Evolutionary conservation across 78 protist species (phyloP), one percentile per base, ranked within the genome.

Genomic region (Emiliania huxleyi): DNA sequence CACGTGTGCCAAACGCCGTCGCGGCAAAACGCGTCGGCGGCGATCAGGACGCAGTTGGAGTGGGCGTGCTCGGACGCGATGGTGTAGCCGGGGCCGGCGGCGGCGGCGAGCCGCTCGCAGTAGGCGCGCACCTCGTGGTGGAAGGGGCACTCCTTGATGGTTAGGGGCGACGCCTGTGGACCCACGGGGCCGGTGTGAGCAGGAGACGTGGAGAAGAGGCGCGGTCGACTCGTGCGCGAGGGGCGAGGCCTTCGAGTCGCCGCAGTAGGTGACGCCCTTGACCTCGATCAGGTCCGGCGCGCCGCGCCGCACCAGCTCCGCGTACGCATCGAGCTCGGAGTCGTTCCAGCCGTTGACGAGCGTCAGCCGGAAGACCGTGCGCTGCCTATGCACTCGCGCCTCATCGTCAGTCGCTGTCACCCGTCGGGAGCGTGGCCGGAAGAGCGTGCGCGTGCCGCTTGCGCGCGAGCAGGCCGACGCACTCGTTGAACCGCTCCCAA

Each of bases 351-450:
- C 94, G 55, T 96, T 92, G 52, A 98, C 95, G 22, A 96, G 49
- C 4, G 99, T 98, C 52, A 98, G 90, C 23, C 99, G 94, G 92
- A 96, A 95, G 79, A 96, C 98, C 2, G 98, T 96, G 26, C 99
- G 95, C 91, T 92, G 95, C 45, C 52, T 40, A n/a, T n/a, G n/a
- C n/a, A n/a, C n/a, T n/a, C n/a, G n/a, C n/a, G n/a, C n/a, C n/a
- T n/a, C n/a, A n/a, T n/a, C n/a, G n/a, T n/a, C n/a, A n/a, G n/a
- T n/a, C n/a, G n/a, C n/a, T n/a, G n/a, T n/a, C n/a, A n/a, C n/a
- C n/a, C n/a, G n/a, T n/a, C n/a, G n/a, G n/a, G n/a, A n/a, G n/a
- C n/a, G n/a, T n/a, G n/a, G n/a, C n/a, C n/a, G n/a, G n/a, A n/a
- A n/a, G n/a, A n/a, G n/a, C n/a, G n/a, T n/a, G n/a, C n/a, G n/a